Conservation (phyloP, 2,329 filamentous ascomycete species). For the Claviceps arundinis region DNA sequence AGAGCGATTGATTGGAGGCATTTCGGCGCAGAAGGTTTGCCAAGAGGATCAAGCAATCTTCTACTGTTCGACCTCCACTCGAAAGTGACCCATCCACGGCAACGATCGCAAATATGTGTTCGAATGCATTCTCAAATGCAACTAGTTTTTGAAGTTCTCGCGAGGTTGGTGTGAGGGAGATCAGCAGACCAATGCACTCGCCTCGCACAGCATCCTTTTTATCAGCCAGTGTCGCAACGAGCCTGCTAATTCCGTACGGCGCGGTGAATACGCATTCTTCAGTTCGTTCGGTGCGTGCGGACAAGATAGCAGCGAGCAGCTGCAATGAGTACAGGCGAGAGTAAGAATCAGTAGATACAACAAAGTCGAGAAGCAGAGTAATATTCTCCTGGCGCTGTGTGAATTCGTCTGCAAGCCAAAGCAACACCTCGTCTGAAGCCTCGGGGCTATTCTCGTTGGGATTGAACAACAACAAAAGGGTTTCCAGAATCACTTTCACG, state of each 20-base stretch:
- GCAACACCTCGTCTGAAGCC: conserved; percentile 86
- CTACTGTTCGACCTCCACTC: conserved; percentile 75
- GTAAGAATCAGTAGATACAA: conserved; percentile 81
- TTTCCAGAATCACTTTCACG: conserved; percentile 88
- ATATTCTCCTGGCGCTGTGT: conserved; percentile 97
- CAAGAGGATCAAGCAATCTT: conserved; percentile 83
- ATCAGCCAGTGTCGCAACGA: conserved; percentile 78
- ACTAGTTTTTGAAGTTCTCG: conserved; percentile 88
- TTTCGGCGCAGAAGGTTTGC: conserved; percentile 83
- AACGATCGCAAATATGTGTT: conserved; percentile 72
- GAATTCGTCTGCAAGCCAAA: conserved; percentile 97
- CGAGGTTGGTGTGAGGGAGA: conserved; percentile 75
- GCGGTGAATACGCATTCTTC: conserved; percentile 90
- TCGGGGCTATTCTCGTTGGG: conserved; percentile 64
- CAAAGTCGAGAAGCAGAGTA: conserved; percentile 73
- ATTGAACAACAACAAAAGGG: conserved; percentile 80
- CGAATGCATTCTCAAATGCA: conserved; percentile 89
- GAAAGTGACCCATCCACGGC: conserved; percentile 66
- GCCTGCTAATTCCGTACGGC: conserved; percentile 71
- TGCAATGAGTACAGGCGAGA: conserved; percentile 84
- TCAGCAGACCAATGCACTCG: conserved; percentile 75
- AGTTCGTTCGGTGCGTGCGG: conserved; percentile 75
- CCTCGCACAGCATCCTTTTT: conserved; percentile 76
- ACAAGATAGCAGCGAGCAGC: conserved; percentile 73
- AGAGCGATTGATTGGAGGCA: conserved; percentile 82